Base-by-base conservation (phyloP, 495 filamentous ascomycete species). In the Parathielavia hyrcaniae region DNA sequence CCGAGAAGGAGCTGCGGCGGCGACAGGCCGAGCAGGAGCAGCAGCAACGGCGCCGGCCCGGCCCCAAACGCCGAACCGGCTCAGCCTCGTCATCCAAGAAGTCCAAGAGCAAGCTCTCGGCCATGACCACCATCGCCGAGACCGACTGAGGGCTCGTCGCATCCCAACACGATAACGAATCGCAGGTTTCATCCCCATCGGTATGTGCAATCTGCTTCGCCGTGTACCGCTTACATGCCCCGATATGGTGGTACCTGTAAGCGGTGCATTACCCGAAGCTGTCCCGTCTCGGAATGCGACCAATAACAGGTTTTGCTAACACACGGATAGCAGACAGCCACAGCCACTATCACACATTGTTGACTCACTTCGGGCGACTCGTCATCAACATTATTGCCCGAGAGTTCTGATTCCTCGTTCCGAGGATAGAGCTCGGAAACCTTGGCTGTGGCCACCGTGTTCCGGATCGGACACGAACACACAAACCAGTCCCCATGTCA, bases 71-170 rank as follows among this genome's bases (percentile, higher is more conserved):
- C 5, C 57, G 67, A 52, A 62, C 67, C 5, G 60, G 57, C 30
- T 59, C n/a, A n/a, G n/a, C 57, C 38, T 16, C 54, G 1, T 55
- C 66, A 26, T 62, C 65, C 53, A 74, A 73, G 69, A 78, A 76
- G 72, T 64, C 70, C 61, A 77, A 74, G 68, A 67, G 65, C 51
- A 79, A 77, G 72, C 66, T 68, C 45, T 66, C 64, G 59, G 71
- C 73, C 63, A 77, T 79, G 68, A 72, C 75, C 50, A 74, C 75
- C 68, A 79, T 79, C 67, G 63, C 71, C 67, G 76, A 79, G 68
- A 57, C 70, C 20, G 70, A 67, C 52, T 69, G 63, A 69, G 36
- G 8, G 30, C 20, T 6, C 26, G 6, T 30, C 26, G 30, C 22
- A 6, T 9, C 30, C 53, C 50, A 16, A 34, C 46, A 40, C 23